A percentile compares a stretch with the other conserved stretches of the same genome.
Conservation (phyloP, 2,329 filamentous ascomycete genomes). For the Epichloe elymi region DNA sequence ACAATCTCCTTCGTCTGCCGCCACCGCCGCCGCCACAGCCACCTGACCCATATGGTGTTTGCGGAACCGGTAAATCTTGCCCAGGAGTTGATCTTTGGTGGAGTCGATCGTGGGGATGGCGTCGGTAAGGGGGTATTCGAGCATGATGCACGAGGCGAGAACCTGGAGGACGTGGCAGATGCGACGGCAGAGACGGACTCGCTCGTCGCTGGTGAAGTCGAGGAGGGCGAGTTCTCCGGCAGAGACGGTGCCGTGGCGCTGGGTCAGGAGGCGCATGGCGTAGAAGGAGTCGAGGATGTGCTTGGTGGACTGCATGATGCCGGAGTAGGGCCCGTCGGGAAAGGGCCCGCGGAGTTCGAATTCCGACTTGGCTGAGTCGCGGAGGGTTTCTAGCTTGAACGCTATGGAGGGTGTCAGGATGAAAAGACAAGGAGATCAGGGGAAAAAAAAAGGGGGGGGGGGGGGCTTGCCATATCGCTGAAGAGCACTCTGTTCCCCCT, state of each 20-base stretch:
- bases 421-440: background rate
- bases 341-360: conserved; percentile 85
- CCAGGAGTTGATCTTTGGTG: conserved; percentile 68
- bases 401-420: conserved; percentile 20
- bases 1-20: conserved; percentile 1
- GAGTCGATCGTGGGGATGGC: conserved; percentile 73
- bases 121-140: conserved; percentile 87
- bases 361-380: conserved; percentile 63
- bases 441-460: background rate
- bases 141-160: conserved; percentile 81
- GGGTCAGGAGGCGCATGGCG: conserved; percentile 85
- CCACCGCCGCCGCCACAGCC: conserved; percentile 5
- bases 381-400: conserved; percentile 59
- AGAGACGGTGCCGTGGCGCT: conserved; percentile 62
- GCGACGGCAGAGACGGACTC: conserved; percentile 67
- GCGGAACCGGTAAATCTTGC: conserved; percentile 78
- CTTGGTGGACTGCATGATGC: conserved; percentile 67
- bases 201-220: conserved; percentile 64
- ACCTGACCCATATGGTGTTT: conserved; percentile 41
- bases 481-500: conserved; percentile 77
- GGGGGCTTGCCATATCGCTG: conserved; percentile 51
- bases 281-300: conserved; percentile 88
- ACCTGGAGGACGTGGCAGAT: conserved; percentile 84
- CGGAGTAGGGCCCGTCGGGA: conserved; percentile 56
- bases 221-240: conserved; percentile 73